Conservation (phyloP, 2,329 filamentous ascomycete genomes). For the Trichoderma sp. region DNA sequence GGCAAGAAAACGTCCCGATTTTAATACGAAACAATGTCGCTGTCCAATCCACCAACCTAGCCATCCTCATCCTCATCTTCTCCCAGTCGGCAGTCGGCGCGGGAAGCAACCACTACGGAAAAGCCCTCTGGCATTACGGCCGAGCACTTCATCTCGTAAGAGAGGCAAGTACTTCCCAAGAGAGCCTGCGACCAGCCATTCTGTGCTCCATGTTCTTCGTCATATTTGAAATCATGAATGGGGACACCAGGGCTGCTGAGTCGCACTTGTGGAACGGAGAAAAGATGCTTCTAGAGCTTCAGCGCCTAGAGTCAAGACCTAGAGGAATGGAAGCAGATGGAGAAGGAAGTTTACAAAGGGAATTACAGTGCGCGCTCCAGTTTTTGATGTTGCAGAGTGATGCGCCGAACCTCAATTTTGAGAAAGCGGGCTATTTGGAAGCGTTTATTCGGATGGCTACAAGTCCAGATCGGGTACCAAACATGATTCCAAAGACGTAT, state of each 20-base stretch:
- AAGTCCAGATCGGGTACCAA: conserved; percentile 3
- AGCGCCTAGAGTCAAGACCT: conserved; percentile 5
- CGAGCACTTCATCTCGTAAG: conserved; percentile 31
- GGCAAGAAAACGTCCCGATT: conserved; percentile 35
- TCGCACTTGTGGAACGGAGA: conserved; percentile 38
- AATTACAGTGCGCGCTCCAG: conserved; percentile 24
- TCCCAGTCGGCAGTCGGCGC: conserved; percentile 20
- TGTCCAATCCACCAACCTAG: conserved; percentile 37
- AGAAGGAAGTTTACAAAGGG: conserved; percentile 17
- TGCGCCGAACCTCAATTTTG: neutral
- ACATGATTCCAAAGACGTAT: neutral
- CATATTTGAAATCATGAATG: conserved; percentile 38
- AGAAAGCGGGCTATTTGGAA: conserved; percentile 9
- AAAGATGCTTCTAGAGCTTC: conserved; percentile 36
- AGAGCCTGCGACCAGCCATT: conserved; percentile 30
- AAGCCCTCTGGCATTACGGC: conserved; percentile 35
- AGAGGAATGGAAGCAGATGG: neutral
- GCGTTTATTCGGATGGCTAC: conserved; percentile 9
- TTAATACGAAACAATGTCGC: conserved; percentile 34
- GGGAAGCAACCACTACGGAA: conserved; percentile 29
- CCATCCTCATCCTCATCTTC: conserved; percentile 35
- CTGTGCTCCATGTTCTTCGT: conserved; percentile 38
- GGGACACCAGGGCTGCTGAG: conserved; percentile 34
- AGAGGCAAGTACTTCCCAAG: conserved; percentile 21
- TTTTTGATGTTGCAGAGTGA: conserved; percentile 25